Conservation (phyloP, 2,329 filamentous ascomycete genomes). For the Fusarium sp. region DNA sequence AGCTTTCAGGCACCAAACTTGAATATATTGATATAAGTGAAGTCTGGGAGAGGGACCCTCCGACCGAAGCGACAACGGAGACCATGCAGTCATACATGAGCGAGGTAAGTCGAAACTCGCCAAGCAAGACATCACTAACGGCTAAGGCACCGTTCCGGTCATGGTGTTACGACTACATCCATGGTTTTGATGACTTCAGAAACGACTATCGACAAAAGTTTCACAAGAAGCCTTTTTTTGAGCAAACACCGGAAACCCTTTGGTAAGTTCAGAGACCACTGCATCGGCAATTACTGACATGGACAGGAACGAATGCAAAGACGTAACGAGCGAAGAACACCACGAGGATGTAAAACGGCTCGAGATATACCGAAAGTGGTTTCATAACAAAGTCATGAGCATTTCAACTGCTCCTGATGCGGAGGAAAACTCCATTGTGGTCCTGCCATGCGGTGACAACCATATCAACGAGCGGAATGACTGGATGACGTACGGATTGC, state of each 20-base stretch:
- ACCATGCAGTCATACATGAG: slow-evolving; percentile 46
- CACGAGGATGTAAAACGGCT: slow-evolving; percentile 39
- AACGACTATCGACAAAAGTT: slow-evolving; percentile 42
- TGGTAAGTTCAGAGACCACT: background rate
- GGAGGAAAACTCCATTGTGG: slow-evolving; percentile 41
- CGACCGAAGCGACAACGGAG: slow-evolving; percentile 1
- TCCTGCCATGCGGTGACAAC: slow-evolving; percentile 45
- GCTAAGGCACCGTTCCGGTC: slow-evolving; percentile 47
- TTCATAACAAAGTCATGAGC: slow-evolving; percentile 45
- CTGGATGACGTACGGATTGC: too few species aligned
- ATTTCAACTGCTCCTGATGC: slow-evolving; percentile 24
- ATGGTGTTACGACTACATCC: slow-evolving; percentile 52
- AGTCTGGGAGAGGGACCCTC: slow-evolving; percentile 34
- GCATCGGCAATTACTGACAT: background rate
- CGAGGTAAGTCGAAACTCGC: slow-evolving; percentile 37
- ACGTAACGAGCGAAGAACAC: slow-evolving; percentile 9
- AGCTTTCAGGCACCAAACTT: slow-evolving; percentile 6
- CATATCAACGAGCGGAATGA: too few species aligned
- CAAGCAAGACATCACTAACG: slow-evolving; percentile 14
- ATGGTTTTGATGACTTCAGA: slow-evolving; percentile 48
- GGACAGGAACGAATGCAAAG: slow-evolving; percentile 38
- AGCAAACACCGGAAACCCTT: too few species aligned
- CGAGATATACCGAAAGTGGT: slow-evolving; percentile 50
- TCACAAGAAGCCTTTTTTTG: slow-evolving; percentile 41
- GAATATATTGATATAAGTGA: slow-evolving; percentile 33